These are phyloP conservation scores for Mortierella alpina DNA, from an alignment of 192 early-diverging fungal species.

Conservation along the genomic window DNA sequence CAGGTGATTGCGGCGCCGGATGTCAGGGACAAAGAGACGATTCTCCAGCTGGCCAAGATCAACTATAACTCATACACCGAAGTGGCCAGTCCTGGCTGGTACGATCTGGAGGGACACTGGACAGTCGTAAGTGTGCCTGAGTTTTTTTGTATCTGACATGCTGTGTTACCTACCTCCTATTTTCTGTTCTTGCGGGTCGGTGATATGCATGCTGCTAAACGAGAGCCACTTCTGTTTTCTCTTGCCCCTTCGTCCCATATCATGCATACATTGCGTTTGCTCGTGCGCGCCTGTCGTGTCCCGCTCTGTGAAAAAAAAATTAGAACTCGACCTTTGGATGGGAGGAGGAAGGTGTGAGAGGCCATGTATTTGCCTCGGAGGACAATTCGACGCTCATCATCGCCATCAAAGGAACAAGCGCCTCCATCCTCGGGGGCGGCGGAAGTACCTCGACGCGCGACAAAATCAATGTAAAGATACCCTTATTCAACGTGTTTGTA, in stretches of 20 bases:
- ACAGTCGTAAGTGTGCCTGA: constrained; percentile 51
- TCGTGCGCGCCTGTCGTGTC: background rate
- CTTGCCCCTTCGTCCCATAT: background rate
- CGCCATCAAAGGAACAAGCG: constrained; percentile 89
- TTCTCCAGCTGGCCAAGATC: constrained; percentile 83
- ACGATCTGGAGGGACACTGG: constrained; percentile 75
- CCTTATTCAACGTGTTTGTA: background rate
- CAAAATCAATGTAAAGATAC: constrained; percentile 72
- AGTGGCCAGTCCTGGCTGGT: constrained; percentile 71
- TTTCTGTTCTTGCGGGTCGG: background rate
- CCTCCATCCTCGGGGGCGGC: constrained; percentile 71
- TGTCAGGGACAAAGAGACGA: constrained; percentile 75
- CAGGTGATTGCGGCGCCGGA: constrained; percentile 66
- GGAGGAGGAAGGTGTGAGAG: constrained; percentile 79
- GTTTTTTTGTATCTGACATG: background rate
- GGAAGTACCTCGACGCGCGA: constrained; percentile 78
- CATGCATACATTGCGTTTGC: too few species aligned
- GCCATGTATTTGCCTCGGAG: constrained; percentile 86
- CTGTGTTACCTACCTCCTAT: background rate
- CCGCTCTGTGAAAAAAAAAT: background rate
- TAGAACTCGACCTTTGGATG: constrained; percentile 79
- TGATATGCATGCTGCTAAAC: background rate
- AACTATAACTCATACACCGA: constrained; percentile 87
- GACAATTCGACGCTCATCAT: constrained; percentile 79
- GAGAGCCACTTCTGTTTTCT: background rate